These are phyloP conservation scores for Flagelloscypha sp. DNA, from an alignment of 768 basidiomycete species.

Conservation along the genomic window DNA sequence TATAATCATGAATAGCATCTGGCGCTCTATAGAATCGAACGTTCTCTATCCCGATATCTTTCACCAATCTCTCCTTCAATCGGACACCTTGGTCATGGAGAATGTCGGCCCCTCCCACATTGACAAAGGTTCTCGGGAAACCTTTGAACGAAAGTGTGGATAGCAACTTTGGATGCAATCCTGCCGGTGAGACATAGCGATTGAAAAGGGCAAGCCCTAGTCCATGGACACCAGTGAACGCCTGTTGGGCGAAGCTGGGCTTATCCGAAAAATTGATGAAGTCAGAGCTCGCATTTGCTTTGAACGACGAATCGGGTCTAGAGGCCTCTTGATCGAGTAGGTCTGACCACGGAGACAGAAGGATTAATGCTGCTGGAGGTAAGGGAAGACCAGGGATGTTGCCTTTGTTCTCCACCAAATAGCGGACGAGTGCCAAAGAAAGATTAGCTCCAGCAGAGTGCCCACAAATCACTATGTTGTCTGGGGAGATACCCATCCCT, in stretches of 20 bases:
- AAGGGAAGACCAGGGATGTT: slow-evolving; percentile 23
- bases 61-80: slow-evolving; percentile 39
- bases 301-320: slow-evolving; percentile 33
- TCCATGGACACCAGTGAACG: slow-evolving; percentile 43
- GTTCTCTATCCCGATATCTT: slow-evolving; percentile 41
- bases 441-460: slow-evolving; percentile 79
- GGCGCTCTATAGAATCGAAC: background rate
- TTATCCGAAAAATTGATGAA: slow-evolving; percentile 23
- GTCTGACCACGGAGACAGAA: slow-evolving; percentile 54
- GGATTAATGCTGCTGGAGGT: slow-evolving; percentile 39
- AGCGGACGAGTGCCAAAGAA: slow-evolving; percentile 51
- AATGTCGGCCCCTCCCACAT: slow-evolving; percentile 48
- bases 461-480: slow-evolving; percentile 57
- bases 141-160: slow-evolving; percentile 38
- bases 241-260: slow-evolving; percentile 15
- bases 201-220: slow-evolving; percentile 36
- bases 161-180: slow-evolving; percentile 27
- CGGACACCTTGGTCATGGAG: slow-evolving; percentile 45
- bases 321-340: slow-evolving; percentile 27
- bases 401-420: slow-evolving; percentile 44
- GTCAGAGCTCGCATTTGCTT: slow-evolving; percentile 26
- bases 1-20: slow-evolving; percentile 16
- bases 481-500: slow-evolving; percentile 44
- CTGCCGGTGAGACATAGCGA: slow-evolving; percentile 54
- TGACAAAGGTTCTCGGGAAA: slow-evolving; percentile 56